Evolutionary conservation across 192 early-diverging fungal species (phyloP).

Genomic region (Chytriomyces hyalinus): DNA sequence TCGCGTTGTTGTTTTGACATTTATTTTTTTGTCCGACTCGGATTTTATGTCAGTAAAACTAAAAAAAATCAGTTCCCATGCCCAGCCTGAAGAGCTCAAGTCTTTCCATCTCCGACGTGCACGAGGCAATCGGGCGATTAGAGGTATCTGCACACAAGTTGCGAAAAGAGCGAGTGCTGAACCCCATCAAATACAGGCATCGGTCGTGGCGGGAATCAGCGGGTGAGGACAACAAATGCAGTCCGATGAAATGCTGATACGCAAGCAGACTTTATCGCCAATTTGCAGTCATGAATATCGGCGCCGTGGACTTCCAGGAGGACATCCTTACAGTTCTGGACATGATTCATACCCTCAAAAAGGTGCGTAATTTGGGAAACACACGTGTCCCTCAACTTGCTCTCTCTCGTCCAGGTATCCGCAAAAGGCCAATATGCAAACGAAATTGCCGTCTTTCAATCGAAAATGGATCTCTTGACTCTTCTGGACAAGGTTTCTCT

Average conservation of each 20-base stretch:
- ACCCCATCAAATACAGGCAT: too few relatives aligned
- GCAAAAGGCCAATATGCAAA: too few relatives aligned
- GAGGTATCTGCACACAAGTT: too few relatives aligned
- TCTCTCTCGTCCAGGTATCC: background rate
- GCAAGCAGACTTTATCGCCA: constrained; percentile 17
- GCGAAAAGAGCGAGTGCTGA: too few relatives aligned
- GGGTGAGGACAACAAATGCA: background rate
- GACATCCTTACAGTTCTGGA: constrained; percentile 11
- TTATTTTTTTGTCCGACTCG: too few relatives aligned
- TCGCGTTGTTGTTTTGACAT: background rate
- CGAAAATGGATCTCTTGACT: constrained; percentile 19
- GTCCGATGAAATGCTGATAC: background rate
- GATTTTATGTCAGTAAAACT: too few relatives aligned
- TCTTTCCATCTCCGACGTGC: too few relatives aligned
- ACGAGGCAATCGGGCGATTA: too few relatives aligned
- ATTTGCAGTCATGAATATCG: background rate
- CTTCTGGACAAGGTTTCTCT: constrained; percentile 26
- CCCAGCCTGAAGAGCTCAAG: too few relatives aligned
- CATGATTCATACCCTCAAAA: constrained; percentile 12
- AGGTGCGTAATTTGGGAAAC: constrained; percentile 6
- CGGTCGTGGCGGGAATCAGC: constrained; percentile 14
- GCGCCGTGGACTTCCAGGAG: constrained; percentile 3
- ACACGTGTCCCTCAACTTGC: background rate
- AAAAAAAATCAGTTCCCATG: too few relatives aligned
- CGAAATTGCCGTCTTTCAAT: background rate